These are phyloP conservation scores for Phaeomoniella chlamydospora DNA, from an alignment of 2,329 filamentous ascomycete genomes.

Conservation along the genomic window DNA sequence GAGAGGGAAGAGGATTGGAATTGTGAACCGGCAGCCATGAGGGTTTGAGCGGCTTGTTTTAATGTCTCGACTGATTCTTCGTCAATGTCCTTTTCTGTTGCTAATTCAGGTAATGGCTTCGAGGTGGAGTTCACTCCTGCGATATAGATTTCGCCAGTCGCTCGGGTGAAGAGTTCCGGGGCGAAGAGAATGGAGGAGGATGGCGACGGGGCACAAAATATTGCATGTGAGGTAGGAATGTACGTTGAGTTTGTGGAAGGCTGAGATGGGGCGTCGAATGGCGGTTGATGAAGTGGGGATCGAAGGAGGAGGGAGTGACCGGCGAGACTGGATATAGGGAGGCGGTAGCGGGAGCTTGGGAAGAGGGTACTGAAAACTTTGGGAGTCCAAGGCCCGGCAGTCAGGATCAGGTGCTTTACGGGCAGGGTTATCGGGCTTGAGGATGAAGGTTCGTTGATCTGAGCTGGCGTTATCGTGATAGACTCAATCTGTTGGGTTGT, in stretches of 20 bases:
- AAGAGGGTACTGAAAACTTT: conserved; percentile 53
- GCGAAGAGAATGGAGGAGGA: conserved; percentile 36
- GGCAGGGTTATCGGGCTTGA: conserved; percentile 8
- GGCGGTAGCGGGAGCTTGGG: conserved; percentile 31
- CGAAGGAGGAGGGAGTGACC: conserved; percentile 59
- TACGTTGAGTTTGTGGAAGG: not conserved
- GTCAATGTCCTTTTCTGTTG: conserved; percentile 28
- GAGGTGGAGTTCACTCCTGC: conserved; percentile 52
- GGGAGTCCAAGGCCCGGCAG: conserved; percentile 59
- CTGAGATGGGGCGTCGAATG: conserved; percentile 6
- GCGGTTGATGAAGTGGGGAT: conserved; percentile 32
- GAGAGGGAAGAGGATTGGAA: conserved; percentile 6
- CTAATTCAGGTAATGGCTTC: conserved; percentile 44
- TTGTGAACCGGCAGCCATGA: conserved; percentile 21
- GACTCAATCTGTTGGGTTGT: conserved; percentile 19
- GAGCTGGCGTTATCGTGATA: conserved; percentile 23
- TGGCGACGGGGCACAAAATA: conserved; percentile 47
- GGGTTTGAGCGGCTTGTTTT: conserved; percentile 15
- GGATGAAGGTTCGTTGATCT: conserved; percentile 34
- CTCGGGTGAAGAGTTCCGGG: conserved; percentile 56
- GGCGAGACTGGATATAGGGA: conserved; percentile 49
- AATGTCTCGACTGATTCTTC: conserved; percentile 21
- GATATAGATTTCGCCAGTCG: conserved; percentile 56
- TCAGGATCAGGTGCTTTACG: conserved; percentile 38
- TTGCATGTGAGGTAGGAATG: conserved; percentile 41